phyloP scores from a whole-genome alignment of 1,139 yeast genomes.

The Zygosaccharomyces pseudobailii region DNA sequence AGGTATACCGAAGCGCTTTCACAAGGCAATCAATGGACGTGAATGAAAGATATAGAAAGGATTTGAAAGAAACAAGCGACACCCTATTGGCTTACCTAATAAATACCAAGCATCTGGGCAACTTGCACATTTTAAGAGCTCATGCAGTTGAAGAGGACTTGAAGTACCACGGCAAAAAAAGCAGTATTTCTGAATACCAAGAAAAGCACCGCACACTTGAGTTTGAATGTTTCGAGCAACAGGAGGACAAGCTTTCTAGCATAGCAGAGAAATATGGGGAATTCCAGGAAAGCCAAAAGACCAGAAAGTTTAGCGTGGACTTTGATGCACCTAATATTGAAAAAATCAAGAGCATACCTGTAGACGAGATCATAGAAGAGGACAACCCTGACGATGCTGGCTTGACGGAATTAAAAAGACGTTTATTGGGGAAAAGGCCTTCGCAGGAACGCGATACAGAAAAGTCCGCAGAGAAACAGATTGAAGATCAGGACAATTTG shows the following conservation, averaged over 20 bases:
- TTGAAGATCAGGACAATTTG: slow-evolving; percentile 35
- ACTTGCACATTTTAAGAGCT: slow-evolving; percentile 14
- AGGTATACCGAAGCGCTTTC: background rate
- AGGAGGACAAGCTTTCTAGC: slow-evolving; percentile 1
- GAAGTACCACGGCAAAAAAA: background rate
- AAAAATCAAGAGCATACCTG: background rate
- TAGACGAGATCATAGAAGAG: background rate
- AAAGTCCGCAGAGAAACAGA: slow-evolving; percentile 32
- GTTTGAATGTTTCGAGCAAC: slow-evolving; percentile 8
- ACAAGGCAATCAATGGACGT: background rate
- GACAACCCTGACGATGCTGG: slow-evolving; percentile 22
- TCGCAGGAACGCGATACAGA: slow-evolving; percentile 11
- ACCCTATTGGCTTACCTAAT: slow-evolving; percentile 15
- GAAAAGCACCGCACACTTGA: slow-evolving; percentile 4
- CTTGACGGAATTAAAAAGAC: slow-evolving; percentile 29
- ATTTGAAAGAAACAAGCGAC: slow-evolving; percentile 10
- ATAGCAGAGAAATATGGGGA: slow-evolving; percentile 15
- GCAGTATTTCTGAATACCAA: slow-evolving; percentile 6
- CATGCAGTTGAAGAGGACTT: slow-evolving; percentile 11
- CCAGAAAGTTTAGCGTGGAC: slow-evolving; percentile 30
- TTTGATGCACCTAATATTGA: slow-evolving; percentile 21
- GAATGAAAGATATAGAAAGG: background rate
- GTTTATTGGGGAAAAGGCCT: slow-evolving; percentile 29
- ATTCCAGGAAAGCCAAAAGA: slow-evolving; percentile 15
- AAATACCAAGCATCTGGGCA: slow-evolving; percentile 17